Evolutionary conservation across 768 basidiomycete species (phyloP).

Genomic region (Paxillus ammoniavirescens): DNA sequence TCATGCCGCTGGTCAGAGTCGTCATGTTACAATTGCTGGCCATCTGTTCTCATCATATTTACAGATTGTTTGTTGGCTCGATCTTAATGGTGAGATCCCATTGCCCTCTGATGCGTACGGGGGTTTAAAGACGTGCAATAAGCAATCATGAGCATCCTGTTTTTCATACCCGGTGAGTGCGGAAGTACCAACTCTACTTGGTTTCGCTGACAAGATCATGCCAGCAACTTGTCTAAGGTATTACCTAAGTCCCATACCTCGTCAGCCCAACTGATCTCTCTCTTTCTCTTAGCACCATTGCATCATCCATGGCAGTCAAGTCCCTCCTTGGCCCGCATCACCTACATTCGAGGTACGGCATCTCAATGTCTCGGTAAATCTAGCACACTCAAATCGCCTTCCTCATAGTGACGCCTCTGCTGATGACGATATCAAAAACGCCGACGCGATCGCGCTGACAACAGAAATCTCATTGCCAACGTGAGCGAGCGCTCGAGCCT

Average conservation of each 20-base stretch:
- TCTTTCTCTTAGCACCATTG: not conserved
- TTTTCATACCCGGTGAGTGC: not conserved
- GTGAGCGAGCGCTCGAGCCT: not conserved
- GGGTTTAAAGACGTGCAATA: not conserved
- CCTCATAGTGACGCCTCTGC: not conserved
- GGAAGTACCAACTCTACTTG: no score
- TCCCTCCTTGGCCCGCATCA: no score
- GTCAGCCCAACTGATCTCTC: not conserved
- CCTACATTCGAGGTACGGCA: no score
- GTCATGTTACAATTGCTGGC: no score
- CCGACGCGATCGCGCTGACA: not conserved
- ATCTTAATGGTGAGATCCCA: no score
- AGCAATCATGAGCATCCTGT: not conserved
- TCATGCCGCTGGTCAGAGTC: not conserved
- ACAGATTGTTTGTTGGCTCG: not conserved
- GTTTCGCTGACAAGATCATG: not conserved
- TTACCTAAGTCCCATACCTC: not conserved
- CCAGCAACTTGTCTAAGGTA: conserved; percentile 3
- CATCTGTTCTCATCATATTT: not conserved
- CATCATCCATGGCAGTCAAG: not conserved
- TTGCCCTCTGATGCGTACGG: no score
- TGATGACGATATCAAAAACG: not conserved
- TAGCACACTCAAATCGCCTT: not conserved
- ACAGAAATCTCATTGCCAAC: not conserved
- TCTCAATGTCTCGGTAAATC: not conserved